Evolutionary conservation across 2,329 filamentous ascomycete species (phyloP).

Genomic region (Thermomyces lanuginosus): DNA sequence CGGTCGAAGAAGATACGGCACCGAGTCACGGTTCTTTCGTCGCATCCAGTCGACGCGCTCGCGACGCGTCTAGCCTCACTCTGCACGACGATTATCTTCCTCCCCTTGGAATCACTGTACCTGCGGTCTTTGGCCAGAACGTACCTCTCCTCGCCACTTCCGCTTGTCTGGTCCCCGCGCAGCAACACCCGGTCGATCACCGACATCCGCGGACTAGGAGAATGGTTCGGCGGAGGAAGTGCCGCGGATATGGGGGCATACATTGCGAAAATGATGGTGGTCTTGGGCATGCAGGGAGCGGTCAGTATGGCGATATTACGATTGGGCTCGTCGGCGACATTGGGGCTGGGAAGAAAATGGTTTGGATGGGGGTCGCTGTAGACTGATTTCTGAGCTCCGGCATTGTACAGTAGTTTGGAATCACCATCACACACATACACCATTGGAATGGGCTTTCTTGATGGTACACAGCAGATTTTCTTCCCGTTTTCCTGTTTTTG

Average conservation of each 20-base stretch:
- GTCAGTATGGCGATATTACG: slow-evolving; percentile 24
- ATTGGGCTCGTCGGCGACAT: slow-evolving; percentile 20
- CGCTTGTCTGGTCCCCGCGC: slow-evolving; percentile 7
- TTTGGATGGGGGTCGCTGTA: slow-evolving; percentile 23
- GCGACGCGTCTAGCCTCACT: slow-evolving; percentile 25
- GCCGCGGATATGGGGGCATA: slow-evolving; percentile 18
- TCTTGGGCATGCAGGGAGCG: slow-evolving; percentile 22
- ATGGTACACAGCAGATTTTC: too few species aligned
- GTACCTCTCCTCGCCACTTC: slow-evolving; percentile 17
- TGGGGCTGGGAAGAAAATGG: slow-evolving; percentile 23
- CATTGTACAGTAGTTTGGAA: too few species aligned
- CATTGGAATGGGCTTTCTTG: too few species aligned
- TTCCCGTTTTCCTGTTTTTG: too few species aligned
- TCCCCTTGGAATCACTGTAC: slow-evolving; percentile 26
- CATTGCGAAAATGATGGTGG: slow-evolving; percentile 20
- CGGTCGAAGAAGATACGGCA: too few species aligned
- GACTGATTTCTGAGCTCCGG: too few species aligned
- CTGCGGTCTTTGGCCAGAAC: slow-evolving; percentile 24
- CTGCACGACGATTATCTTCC: slow-evolving; percentile 21
- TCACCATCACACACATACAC: too few species aligned
- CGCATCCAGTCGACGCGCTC: slow-evolving; percentile 26
- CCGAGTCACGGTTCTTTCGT: slow-evolving; percentile 28
- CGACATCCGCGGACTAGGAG: slow-evolving; percentile 17
- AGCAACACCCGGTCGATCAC: slow-evolving; percentile 8
- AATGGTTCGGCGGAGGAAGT: slow-evolving; percentile 21